Evolutionary conservation across 257 asterid species (phyloP).

Genomic region (Avicennia marina): DNA sequence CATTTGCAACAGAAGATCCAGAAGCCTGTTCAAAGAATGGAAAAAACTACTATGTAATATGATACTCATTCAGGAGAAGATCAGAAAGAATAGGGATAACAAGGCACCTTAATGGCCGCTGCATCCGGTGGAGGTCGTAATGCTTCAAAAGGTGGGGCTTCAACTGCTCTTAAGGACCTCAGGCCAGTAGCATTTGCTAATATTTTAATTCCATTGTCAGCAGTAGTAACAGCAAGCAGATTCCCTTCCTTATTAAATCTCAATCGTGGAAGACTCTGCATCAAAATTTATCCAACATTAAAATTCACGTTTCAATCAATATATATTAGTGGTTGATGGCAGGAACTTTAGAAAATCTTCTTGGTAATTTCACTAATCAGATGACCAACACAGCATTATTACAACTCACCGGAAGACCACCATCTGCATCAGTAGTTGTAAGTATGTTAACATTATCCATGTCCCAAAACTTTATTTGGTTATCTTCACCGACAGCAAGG

Average conservation of each 20-base stretch:
- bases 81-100: conserved; percentile 10
- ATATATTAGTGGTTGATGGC: background rate
- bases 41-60: conserved; percentile 10
- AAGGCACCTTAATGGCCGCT: conserved; percentile 65
- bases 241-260: conserved; percentile 95
- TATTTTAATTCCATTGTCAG: conserved; percentile 88
- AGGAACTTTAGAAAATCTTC: background rate
- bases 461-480: conserved; percentile 96
- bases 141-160: conserved; percentile 75
- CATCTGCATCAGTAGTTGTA: conserved; percentile 72
- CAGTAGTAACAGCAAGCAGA: conserved; percentile 89
- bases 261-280: conserved; percentile 85
- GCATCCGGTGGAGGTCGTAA: conserved; percentile 71
- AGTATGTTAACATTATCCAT: conserved; percentile 77
- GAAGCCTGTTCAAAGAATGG: conserved; percentile 53
- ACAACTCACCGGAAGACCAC: conserved; percentile 84
- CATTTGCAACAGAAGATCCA: conserved; percentile 68
- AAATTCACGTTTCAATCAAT: conserved; percentile 1
- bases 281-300: conserved; percentile 17
- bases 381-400: no score
- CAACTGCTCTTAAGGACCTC: conserved; percentile 71
- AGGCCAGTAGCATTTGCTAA: conserved; percentile 80
- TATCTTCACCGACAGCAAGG: conserved; percentile 94
- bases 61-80: conserved; percentile 12
- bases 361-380: background rate